Percentiles rank a stretch among this genome's conserved stretches.
phyloP scores from a whole-genome alignment of 345 rosid genomes.

The Salix exigua region DNA sequence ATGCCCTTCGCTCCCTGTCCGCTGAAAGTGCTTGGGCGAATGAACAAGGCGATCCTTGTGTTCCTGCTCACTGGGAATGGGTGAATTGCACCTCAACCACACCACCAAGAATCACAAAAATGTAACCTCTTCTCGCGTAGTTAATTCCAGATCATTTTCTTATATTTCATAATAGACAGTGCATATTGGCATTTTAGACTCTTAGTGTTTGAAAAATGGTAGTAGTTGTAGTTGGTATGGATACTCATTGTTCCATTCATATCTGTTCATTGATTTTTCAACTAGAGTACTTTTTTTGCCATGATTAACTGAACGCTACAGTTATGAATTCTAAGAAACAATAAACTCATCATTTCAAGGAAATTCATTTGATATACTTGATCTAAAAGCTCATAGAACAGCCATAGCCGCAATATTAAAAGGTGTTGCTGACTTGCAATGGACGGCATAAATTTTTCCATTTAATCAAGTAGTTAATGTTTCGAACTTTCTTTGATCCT shows the following conservation, averaged over 20 bases:
- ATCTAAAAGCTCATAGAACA: background rate
- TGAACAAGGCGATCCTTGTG: conserved; percentile 92
- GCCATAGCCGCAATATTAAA: background rate
- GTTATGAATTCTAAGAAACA: background rate
- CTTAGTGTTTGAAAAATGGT: background rate
- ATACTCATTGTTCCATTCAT: background rate
- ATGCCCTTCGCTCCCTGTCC: conserved; percentile 48
- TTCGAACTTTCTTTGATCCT: background rate
- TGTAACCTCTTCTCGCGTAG: conserved; percentile 44
- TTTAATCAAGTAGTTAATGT: background rate
- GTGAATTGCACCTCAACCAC: conserved; percentile 59
- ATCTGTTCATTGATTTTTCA: background rate
- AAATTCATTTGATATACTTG: background rate
- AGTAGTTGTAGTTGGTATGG: background rate
- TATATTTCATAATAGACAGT: background rate
- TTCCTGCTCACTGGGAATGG: conserved; percentile 82
- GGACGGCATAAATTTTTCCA: background rate
- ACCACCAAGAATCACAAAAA: conserved; percentile 83
- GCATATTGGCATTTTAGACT: background rate
- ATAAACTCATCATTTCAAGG: background rate
- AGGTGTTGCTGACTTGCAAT: background rate
- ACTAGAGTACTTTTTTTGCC: background rate
- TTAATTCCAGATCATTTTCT: conserved; percentile 4
- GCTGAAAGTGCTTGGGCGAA: conserved; percentile 50
- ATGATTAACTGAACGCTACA: background rate